Percentiles rank a stretch among this genome's conserved stretches.
Conservation (phyloP, 345 rosid species). For the Erodium maritimum region DNA sequence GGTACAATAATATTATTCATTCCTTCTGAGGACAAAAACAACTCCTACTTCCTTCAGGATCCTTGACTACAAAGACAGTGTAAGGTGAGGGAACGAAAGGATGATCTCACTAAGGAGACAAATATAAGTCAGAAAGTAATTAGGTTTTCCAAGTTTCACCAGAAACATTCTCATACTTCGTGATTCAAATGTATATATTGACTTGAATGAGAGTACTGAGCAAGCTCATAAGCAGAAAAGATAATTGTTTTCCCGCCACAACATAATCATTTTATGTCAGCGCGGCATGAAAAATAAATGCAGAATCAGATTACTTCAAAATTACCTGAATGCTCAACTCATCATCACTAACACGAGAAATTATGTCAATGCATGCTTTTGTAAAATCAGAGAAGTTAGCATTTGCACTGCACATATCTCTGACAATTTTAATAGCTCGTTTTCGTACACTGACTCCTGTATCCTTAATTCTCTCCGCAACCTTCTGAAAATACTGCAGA, state of each 20-base stretch:
- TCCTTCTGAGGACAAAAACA: no score
- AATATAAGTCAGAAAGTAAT: no score
- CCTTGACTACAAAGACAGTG: no score
- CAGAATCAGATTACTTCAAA: constrained; percentile 7
- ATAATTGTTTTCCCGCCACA: not conserved
- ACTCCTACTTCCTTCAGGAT: no score
- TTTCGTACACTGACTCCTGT: constrained; percentile 98
- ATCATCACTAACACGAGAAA: constrained; percentile 91
- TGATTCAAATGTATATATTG: no score
- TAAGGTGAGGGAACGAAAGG: no score
- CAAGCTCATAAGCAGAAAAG: no score
- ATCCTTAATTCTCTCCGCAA: constrained; percentile 96
- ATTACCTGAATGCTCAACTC: constrained; percentile 94
- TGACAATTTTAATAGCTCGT: constrained; percentile 87
- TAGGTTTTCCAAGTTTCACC: no score
- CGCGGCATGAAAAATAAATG: not conserved
- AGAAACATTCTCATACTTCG: no score
- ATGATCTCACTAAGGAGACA: no score
- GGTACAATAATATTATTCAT: no score
- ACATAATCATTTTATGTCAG: not conserved
- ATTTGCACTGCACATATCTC: constrained; percentile 91
- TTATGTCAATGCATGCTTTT: constrained; percentile 80
- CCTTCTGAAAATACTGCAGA: constrained; percentile 91
- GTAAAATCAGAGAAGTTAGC: constrained; percentile 79
- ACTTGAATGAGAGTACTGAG: no score